A percentile compares a stretch with the other conserved stretches of the same genome.
Conservation (phyloP, 371 early-diverging fungal species). For the Syncephalastrum monosporum region DNA sequence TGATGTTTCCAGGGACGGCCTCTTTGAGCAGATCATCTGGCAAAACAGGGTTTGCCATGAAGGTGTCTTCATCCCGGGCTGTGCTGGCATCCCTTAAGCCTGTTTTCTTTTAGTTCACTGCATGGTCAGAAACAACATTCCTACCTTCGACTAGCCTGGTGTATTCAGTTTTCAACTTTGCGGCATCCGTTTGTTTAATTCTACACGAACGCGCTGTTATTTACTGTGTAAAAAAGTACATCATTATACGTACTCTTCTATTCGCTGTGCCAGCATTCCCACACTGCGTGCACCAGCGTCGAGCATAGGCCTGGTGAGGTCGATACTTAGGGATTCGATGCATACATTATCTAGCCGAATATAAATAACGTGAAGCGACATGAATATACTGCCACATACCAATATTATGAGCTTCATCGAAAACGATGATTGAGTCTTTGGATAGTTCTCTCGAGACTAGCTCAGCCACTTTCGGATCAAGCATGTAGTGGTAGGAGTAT, state of each 20-base stretch:
- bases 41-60: slow-evolving; percentile 82
- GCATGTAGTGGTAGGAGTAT: slow-evolving; percentile 98
- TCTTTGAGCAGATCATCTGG: slow-evolving; percentile 94
- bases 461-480: slow-evolving; percentile 99
- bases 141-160: slow-evolving; percentile 80
- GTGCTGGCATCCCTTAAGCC: slow-evolving; percentile 76
- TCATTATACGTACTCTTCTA: slow-evolving; percentile 59
- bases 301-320: slow-evolving; percentile 87
- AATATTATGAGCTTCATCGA: slow-evolving; percentile 99
- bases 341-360: slow-evolving; percentile 87
- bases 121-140: not conserved
- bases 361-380: not conserved
- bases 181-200: slow-evolving; percentile 84
- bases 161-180: slow-evolving; percentile 89
- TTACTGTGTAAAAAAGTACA: not conserved
- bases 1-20: slow-evolving; percentile 98
- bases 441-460: slow-evolving; percentile 92
- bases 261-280: slow-evolving; percentile 63
- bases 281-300: slow-evolving; percentile 89
- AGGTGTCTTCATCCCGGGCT: slow-evolving; percentile 72
- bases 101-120: slow-evolving; percentile 4
- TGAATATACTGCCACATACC: slow-evolving; percentile 55
- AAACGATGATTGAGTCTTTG: slow-evolving; percentile 97
- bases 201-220: slow-evolving; percentile 24
- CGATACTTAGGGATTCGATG: slow-evolving; percentile 96